Evolutionary conservation across 2,329 filamentous ascomycete species (phyloP).

Genomic region (Epichloe sp.): DNA sequence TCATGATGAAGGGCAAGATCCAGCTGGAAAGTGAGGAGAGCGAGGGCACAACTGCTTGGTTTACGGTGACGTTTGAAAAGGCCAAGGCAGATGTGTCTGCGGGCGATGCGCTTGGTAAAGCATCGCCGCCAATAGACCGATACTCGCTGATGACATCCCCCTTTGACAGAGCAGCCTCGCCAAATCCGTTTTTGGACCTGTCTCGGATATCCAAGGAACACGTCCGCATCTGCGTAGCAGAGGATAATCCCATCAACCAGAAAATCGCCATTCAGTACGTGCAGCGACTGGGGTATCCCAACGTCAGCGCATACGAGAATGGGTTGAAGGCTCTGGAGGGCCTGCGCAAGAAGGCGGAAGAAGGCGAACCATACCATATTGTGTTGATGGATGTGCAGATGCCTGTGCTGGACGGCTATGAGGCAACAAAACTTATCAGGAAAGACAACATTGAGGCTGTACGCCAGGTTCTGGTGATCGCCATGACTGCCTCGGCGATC

Average conservation of each 20-base stretch:
- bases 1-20: slow-evolving; percentile 79
- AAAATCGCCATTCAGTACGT: slow-evolving; percentile 90
- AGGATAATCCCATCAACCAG: slow-evolving; percentile 91
- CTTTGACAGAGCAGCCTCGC: slow-evolving; percentile 25
- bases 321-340: slow-evolving; percentile 80
- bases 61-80: slow-evolving; percentile 77
- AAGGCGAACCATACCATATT: slow-evolving; percentile 71
- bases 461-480: slow-evolving; percentile 77
- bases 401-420: slow-evolving; percentile 85
- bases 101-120: slow-evolving; percentile 35
- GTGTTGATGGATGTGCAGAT: slow-evolving; percentile 96
- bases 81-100: slow-evolving; percentile 49
- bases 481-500: slow-evolving; percentile 93
- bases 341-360: slow-evolving; percentile 56
- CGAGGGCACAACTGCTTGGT: slow-evolving; percentile 59
- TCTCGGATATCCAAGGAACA: slow-evolving; percentile 62
- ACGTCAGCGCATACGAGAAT: slow-evolving; percentile 79
- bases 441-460: slow-evolving; percentile 65
- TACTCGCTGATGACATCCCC: slow-evolving; percentile 17
- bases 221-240: slow-evolving; percentile 80
- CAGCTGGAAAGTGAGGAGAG: slow-evolving; percentile 66
- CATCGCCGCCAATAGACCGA: slow-evolving; percentile 23
- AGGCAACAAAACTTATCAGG: slow-evolving; percentile 74
- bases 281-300: slow-evolving; percentile 66
- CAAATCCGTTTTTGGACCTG: slow-evolving; percentile 49